Evolutionary conservation across 2,329 filamentous ascomycete genomes (phyloP).

Genomic region (Huntiella bhutanensis): DNA sequence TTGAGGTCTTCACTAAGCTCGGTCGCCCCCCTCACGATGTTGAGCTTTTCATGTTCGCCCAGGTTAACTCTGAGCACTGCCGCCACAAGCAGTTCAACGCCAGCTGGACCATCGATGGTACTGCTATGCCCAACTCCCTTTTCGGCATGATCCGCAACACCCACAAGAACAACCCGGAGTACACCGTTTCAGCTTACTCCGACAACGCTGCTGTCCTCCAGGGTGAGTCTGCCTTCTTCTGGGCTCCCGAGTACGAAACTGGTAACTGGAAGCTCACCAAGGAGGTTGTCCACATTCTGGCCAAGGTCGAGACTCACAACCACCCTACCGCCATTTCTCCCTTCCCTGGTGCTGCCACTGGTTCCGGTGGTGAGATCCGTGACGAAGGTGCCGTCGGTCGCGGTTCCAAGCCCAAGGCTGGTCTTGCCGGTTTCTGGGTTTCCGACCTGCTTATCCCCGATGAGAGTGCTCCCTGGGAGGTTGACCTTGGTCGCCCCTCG

Average conservation of each 20-base stretch:
- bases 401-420: slow-evolving; percentile 83
- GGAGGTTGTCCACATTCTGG: slow-evolving; percentile 70
- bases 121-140: slow-evolving; percentile 57
- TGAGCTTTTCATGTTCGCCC: slow-evolving; percentile 97
- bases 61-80: slow-evolving; percentile 95
- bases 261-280: slow-evolving; percentile 76
- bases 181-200: slow-evolving; percentile 88
- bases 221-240: slow-evolving; percentile 32
- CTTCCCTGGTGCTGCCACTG: slow-evolving; percentile 81
- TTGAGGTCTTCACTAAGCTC: slow-evolving; percentile 33
- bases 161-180: slow-evolving; percentile 60
- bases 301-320: slow-evolving; percentile 96
- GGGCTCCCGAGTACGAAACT: slow-evolving; percentile 73
- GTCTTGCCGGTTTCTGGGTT: slow-evolving; percentile 82
- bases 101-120: slow-evolving; percentile 82
- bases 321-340: slow-evolving; percentile 92
- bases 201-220: slow-evolving; percentile 84
- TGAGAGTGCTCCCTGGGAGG: slow-evolving; percentile 69
- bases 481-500: slow-evolving; percentile 70
- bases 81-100: slow-evolving; percentile 86
- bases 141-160: slow-evolving; percentile 97
- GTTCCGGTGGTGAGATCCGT: slow-evolving; percentile 85
- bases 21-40: slow-evolving; percentile 56
- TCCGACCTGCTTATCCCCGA: slow-evolving; percentile 84
- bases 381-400: slow-evolving; percentile 88